Conservation (phyloP, 805 yeast species). For the Candida ponderosae region DNA sequence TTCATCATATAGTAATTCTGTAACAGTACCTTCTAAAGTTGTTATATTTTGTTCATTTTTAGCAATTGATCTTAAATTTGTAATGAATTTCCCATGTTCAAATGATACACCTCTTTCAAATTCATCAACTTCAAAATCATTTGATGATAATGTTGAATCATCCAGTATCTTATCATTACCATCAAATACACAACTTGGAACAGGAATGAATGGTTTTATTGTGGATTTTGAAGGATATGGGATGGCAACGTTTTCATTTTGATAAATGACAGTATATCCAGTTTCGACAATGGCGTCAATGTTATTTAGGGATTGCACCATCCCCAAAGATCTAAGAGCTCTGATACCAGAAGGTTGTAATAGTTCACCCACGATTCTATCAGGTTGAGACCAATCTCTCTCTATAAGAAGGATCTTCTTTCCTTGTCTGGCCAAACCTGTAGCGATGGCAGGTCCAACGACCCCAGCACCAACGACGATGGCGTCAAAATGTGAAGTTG, state of each 20-base stretch:
- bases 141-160: constrained; percentile 39
- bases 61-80: constrained; percentile 68
- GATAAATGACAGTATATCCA: constrained; percentile 76
- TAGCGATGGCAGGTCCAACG: constrained; percentile 89
- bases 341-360: constrained; percentile 96
- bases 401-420: constrained; percentile 69
- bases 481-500: constrained; percentile 49
- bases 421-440: constrained; percentile 86
- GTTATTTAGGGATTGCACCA: constrained; percentile 64
- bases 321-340: constrained; percentile 75
- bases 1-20: constrained; percentile 46
- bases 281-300: constrained; percentile 70
- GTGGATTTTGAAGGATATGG: constrained; percentile 65
- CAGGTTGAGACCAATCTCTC: constrained; percentile 88
- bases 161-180: constrained; percentile 51
- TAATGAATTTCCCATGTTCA: constrained; percentile 86
- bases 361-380: constrained; percentile 94
- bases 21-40: constrained; percentile 77
- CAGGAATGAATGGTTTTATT: constrained; percentile 36
- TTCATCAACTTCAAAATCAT: constrained; percentile 52
- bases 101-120: constrained; percentile 72
- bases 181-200: constrained; percentile 45
- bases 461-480: constrained; percentile 98
- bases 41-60: constrained; percentile 66
- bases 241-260: constrained; percentile 48